Percentiles rank a stretch among this genome's conserved stretches.
phyloP scores from a whole-genome alignment of 2,329 filamentous ascomycete genomes.

The Pseudogymnoascus sp. region DNA sequence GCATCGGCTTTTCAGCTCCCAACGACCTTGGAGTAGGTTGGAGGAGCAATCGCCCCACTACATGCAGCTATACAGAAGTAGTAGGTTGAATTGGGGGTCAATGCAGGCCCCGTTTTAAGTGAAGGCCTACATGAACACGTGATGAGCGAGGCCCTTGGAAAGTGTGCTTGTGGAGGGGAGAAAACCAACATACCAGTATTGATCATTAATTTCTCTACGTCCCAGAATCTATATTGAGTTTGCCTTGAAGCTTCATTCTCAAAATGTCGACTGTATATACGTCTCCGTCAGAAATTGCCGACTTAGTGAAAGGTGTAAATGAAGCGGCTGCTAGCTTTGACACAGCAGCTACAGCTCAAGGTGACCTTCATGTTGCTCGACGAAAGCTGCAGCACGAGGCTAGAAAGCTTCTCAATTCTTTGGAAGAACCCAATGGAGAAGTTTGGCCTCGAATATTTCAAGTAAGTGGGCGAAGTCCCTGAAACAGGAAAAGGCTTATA shows the following conservation, averaged over 20 bases:
- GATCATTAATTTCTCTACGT: not conserved
- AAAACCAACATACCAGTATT: not conserved
- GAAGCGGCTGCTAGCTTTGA: constrained; percentile 18
- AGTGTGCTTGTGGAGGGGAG: not conserved
- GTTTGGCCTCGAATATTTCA: constrained; percentile 24
- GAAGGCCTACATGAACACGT: not conserved
- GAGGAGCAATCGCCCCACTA: not conserved
- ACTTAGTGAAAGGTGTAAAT: constrained; percentile 19
- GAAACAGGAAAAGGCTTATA: not conserved
- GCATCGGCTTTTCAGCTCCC: not conserved
- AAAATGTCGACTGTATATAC: constrained; percentile 20
- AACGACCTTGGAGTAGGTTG: not conserved
- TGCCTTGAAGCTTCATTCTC: not conserved
- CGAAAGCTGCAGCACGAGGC: constrained; percentile 21
- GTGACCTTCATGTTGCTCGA: constrained; percentile 19
- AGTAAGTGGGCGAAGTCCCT: constrained; percentile 12
- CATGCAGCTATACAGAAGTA: not conserved
- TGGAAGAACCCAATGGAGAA: constrained; percentile 24
- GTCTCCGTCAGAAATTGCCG: constrained; percentile 16
- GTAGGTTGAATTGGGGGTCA: not conserved
- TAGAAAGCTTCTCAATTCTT: constrained; percentile 21
- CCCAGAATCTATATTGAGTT: not conserved
- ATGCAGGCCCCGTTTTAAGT: not conserved
- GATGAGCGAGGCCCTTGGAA: not conserved
- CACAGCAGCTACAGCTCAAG: constrained; percentile 11